Conservation (phyloP, 495 filamentous ascomycete genomes). For the Chaetomium cochliodes region DNA sequence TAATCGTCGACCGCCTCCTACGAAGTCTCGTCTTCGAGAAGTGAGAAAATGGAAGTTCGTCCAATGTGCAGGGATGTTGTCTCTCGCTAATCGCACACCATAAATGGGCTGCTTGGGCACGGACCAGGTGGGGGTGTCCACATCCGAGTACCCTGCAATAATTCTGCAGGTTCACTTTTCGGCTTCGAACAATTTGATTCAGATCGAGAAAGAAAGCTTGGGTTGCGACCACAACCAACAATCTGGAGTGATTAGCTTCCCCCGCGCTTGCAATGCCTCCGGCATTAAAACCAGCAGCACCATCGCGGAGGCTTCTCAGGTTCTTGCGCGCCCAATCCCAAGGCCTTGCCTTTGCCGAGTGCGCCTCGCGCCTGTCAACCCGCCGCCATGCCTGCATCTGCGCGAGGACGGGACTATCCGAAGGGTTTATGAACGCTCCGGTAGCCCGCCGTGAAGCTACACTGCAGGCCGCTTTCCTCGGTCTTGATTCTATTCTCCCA, state of each 20-base stretch:
- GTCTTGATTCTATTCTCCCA: conserved; percentile 48
- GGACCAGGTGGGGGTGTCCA: conserved; percentile 15
- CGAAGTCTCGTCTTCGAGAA: too few species aligned
- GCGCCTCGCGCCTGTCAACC: conserved; percentile 12
- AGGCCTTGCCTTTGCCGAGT: conserved; percentile 41
- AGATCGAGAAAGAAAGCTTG: neutral
- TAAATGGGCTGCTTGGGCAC: too few species aligned
- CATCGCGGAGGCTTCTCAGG: conserved; percentile 61
- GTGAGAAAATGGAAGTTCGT: too few species aligned
- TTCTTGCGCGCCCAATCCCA: conserved; percentile 63
- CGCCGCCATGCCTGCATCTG: conserved; percentile 32
- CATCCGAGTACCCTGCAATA: conserved; percentile 19
- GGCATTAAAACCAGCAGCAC: conserved; percentile 44
- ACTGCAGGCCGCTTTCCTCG: conserved; percentile 45
- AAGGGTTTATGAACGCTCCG: conserved; percentile 15
- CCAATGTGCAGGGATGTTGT: too few species aligned
- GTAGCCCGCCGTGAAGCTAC: conserved; percentile 32
- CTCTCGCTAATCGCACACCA: neutral
- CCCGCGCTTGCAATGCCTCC: conserved; percentile 35
- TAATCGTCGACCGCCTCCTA: too few species aligned
- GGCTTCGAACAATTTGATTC: neutral
- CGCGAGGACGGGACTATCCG: conserved; percentile 20
- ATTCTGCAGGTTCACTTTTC: conserved; percentile 6
- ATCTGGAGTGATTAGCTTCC: neutral
- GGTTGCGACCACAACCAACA: conserved; percentile 1